phyloP scores from a whole-genome alignment of 441 rosid species.

The Mallotus japonicus region DNA sequence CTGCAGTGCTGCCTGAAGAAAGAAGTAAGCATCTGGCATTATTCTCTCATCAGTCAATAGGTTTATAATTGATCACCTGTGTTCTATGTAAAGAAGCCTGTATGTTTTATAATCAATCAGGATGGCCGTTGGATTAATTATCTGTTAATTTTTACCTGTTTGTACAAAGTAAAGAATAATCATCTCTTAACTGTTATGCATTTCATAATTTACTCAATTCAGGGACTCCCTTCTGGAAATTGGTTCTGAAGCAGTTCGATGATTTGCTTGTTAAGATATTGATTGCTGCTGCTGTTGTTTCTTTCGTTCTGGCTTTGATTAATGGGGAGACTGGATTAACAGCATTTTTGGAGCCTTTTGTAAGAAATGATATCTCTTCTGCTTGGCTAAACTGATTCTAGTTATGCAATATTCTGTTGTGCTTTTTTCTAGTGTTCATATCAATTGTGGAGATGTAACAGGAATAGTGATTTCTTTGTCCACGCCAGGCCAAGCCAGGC shows the following conservation, averaged over 20 bases:
- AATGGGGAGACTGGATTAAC: conserved; percentile 96
- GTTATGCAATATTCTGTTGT: background rate
- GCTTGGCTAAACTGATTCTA: background rate
- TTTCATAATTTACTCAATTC: conserved; percentile 37
- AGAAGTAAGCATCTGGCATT: conserved; percentile 61
- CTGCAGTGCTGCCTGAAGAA: conserved; percentile 89
- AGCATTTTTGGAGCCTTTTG: conserved; percentile 99
- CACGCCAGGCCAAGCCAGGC: background rate
- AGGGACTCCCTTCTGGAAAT: conserved; percentile 97
- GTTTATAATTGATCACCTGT: conserved; percentile 1
- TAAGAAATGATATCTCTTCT: conserved; percentile 40
- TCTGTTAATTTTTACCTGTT: background rate
- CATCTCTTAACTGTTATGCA: conserved; percentile 15
- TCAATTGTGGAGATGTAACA: background rate
- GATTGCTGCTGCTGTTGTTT: conserved; percentile 88
- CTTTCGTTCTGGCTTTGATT: conserved; percentile 83
- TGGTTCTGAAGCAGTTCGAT: conserved; percentile 95
- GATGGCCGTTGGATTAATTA: background rate
- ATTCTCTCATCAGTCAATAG: conserved; percentile 11
- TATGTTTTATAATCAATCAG: conserved; percentile 6
- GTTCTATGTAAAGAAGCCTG: background rate
- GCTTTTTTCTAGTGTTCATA: background rate
- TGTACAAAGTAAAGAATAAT: too few species aligned
- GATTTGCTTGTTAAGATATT: conserved; percentile 98
- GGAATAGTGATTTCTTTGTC: background rate